These are phyloP conservation scores for Venturia aucupariae DNA, from an alignment of 2,329 filamentous ascomycete genomes.

Conservation along the genomic window DNA sequence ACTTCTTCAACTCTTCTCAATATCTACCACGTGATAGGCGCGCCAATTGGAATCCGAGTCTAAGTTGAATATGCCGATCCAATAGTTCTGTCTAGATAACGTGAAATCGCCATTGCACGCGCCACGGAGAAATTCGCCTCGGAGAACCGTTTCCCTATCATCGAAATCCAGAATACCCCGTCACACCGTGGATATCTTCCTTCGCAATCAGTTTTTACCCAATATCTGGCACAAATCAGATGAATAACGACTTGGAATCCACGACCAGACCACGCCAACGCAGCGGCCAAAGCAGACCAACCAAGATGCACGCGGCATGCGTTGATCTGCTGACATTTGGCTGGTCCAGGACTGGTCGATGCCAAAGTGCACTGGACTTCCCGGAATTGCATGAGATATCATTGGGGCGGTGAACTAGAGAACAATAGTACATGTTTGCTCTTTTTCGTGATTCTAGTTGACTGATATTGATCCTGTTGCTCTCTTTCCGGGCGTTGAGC, in stretches of 20 bases:
- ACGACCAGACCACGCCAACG: too few relatives aligned
- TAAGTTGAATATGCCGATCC: too few relatives aligned
- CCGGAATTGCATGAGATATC: neutral
- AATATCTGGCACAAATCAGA: neutral
- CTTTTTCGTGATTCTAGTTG: neutral
- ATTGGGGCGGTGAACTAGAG: neutral
- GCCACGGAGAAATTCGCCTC: constrained; percentile 5
- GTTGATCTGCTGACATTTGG: constrained; percentile 2
- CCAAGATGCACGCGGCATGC: neutral
- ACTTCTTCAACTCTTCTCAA: too few relatives aligned
- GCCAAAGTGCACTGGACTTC: neutral
- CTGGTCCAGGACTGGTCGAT: neutral
- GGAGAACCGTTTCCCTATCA: neutral
- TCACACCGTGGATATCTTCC: neutral
- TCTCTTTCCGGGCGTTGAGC: neutral
- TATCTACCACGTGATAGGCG: too few relatives aligned
- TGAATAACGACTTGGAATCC: neutral
- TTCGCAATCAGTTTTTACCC: neutral
- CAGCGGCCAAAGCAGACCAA: too few relatives aligned
- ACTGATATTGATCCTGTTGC: neutral
- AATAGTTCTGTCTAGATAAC: too few relatives aligned
- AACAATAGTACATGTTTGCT: neutral
- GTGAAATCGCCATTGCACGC: too few relatives aligned
- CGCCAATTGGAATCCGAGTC: too few relatives aligned
- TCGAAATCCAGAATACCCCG: neutral